Base-by-base conservation (phyloP, 2,329 filamentous ascomycete species). In the Cladosporium colombiae region DNA sequence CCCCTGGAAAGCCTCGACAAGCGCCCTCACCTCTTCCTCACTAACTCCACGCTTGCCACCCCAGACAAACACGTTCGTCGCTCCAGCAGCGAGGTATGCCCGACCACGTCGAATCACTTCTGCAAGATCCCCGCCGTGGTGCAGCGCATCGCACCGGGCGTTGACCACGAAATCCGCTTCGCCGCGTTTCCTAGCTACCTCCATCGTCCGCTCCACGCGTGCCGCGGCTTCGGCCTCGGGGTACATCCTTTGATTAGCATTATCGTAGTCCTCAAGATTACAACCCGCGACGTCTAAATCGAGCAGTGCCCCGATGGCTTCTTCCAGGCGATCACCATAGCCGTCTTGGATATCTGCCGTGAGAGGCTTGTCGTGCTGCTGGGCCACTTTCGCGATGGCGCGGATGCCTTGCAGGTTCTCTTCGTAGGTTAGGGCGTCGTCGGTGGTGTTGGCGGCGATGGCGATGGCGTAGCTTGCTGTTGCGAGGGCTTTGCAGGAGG, bases 281-380 rank as follows among this genome's bases (percentile, higher is more conserved):
- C 82, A 83, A 0, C 87, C 86, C 1, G 84, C 83, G 0, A 80
- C 86, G 0, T 86, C 86, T 0, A 82, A 66, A 3, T 78, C 72
- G n/a, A 88, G 80, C 0, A 83, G 77, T 5, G 81, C 78, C 5
- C 77, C 80, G 1, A 86, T 78, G 23, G 80, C 74, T 2, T 82
- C 83, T 40, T 62, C 60, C 23, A 62, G 21, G 4, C 60, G 46
- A 4, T 55, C 60, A 14, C 60, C 60, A 68, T 88, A 89, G 0
- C 86, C 87, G 70, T 89, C 86, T 73, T 88, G 86, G 2, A 88
- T 73, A 70, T 89, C 87, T 5, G 83, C 84, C 0, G 83, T 85
- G 0, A 89, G 73, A 0, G 85, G 84, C 1, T 84, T 76, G 6
- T 78, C 75, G 44, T 78, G 75, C 14, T 76, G 70, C 13, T 72